phyloP scores from a whole-genome alignment of 1,284 basidiomycete species.

The Stygiomarasmius scandens region DNA sequence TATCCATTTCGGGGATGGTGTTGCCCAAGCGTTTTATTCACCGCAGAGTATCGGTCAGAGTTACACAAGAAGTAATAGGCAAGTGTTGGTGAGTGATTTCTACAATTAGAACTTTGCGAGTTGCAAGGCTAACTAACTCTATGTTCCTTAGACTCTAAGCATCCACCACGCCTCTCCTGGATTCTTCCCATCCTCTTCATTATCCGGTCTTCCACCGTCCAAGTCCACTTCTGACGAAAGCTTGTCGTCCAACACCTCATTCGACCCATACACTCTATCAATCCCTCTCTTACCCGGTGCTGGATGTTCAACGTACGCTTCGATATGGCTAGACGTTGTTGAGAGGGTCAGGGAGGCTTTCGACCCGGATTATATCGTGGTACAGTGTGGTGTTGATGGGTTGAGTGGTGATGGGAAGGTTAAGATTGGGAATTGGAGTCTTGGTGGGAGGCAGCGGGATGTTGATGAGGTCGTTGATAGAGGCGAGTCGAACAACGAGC shows the following conservation, averaged over 20 bases:
- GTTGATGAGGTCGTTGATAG: background rate
- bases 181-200: constrained; percentile 77
- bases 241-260: constrained; percentile 24
- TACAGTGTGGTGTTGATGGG: constrained; percentile 89
- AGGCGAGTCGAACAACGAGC: background rate
- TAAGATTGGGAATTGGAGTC: constrained; percentile 77
- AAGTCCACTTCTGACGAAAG: constrained; percentile 14
- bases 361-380: constrained; percentile 75
- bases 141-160: constrained; percentile 64
- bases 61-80: constrained; percentile 18
- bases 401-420: constrained; percentile 79
- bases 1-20: constrained; percentile 89
- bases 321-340: constrained; percentile 60
- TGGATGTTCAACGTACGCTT: constrained; percentile 58
- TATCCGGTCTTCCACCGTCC: constrained; percentile 52
- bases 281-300: constrained; percentile 75
- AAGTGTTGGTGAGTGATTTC: constrained; percentile 56
- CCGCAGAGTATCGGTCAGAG: constrained; percentile 34
- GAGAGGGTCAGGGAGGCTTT: constrained; percentile 67
- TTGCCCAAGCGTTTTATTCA: constrained; percentile 75
- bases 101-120: background rate
- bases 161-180: constrained; percentile 82
- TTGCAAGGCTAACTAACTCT: background rate
- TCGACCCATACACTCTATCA: constrained; percentile 77
- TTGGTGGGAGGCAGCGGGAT: constrained; percentile 39